Conservation (phyloP, 768 basidiomycete genomes). For the Xerocomellus amylosporus region DNA sequence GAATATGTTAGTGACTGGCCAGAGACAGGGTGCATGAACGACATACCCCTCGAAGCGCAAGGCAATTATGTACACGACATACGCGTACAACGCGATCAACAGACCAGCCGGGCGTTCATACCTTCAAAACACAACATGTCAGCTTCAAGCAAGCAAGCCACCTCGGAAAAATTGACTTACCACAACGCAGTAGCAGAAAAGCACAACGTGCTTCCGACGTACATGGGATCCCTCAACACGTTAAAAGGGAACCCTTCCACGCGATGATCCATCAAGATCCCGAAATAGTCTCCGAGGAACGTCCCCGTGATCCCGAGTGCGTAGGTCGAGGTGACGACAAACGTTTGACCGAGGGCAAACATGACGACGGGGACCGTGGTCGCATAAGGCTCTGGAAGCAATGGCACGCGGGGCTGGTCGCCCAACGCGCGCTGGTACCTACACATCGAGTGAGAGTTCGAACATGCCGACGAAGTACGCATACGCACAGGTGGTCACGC, state of each 20-base stretch:
- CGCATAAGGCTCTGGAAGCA: conserved; percentile 66
- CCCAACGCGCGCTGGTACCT: conserved; percentile 75
- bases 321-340: conserved; percentile 88
- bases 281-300: conserved; percentile 83
- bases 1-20: not conserved
- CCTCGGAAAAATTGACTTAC: conserved; percentile 42
- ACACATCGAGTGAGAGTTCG: not conserved
- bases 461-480: too few species aligned
- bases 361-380: conserved; percentile 57
- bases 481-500: conserved; percentile 78
- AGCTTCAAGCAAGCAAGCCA: not conserved
- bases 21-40: not conserved
- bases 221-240: conserved; percentile 91
- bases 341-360: conserved; percentile 72
- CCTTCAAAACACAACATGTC: conserved; percentile 40
- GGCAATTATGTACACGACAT: conserved; percentile 80
- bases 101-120: conserved; percentile 85
- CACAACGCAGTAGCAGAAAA: conserved; percentile 86
- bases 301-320: conserved; percentile 92
- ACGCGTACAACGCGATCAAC: conserved; percentile 75
- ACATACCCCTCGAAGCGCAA: conserved; percentile 87
- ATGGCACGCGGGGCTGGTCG: conserved; percentile 67
- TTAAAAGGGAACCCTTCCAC: conserved; percentile 99
- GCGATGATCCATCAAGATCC: conserved; percentile 80
- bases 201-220: conserved; percentile 90